Base-by-base conservation (phyloP, 345 rosid genomes). In the Salix suchowensis region DNA sequence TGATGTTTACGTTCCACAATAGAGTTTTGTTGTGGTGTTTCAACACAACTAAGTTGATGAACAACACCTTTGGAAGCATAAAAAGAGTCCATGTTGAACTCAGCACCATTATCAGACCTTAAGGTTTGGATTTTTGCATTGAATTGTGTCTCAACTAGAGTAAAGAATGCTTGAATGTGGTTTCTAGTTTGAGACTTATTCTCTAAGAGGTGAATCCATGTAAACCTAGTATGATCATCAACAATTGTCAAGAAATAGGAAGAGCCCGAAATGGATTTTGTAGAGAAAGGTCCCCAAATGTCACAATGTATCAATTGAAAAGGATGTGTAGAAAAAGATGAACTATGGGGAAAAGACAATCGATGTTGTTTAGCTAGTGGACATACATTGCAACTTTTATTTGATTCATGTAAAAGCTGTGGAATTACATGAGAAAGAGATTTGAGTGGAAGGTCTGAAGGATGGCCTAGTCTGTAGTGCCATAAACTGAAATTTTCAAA, bases 271-370 rank as follows among this genome's bases (percentile, higher is more conserved):
- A 61, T 5, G 3, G 65, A 61, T 0, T 21, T 21, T 0, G 1
- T 61, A 1, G 0, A 4, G 0, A 16, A 61, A 0, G 26, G 9
- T 0, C 5, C 65, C 32, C 32, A 61, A 19, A 61, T 0, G 11
- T 61, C 32, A 23, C 7, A 61, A 0, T 61, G 65, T 1, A 23
- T 23, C 0, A 61, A 3, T 4, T 61, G 3, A 61, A 61, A 61
- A 0, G 4, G 32, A 0, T 23, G 9, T 19, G 12, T 0, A 19
- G 65, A 19, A 37, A 8, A 1, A 37, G 32, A 30, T 0, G 0
- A 1, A 0, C 10, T 37, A 0, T 37, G 40, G 1, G 40, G 40
- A 37, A 37, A 37, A 8, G 10, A 37, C 7, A 37, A 37, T 6
- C 2, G 10, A 2, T 37, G 40, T 37, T 37, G 40, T 7, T 37